Conservation (phyloP, 2,329 filamentous ascomycete species). For the Cephalotrichum gorgonifer region DNA sequence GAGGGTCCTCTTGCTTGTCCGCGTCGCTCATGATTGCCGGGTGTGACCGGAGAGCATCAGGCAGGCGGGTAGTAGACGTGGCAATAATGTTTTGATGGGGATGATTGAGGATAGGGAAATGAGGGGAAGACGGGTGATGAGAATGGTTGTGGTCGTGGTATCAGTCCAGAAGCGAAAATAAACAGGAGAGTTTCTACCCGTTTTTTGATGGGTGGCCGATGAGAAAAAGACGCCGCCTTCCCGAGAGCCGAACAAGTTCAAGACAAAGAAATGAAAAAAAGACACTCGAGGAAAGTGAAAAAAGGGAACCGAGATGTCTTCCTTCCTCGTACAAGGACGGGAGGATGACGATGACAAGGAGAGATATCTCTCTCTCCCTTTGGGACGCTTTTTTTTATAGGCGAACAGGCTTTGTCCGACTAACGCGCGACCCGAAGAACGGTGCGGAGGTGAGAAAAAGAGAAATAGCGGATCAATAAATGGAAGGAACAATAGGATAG, state of each 20-base stretch:
- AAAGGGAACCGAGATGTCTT: not conserved
- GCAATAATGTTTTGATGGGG: too few relatives aligned
- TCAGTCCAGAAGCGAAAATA: not conserved
- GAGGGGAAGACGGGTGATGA: not conserved
- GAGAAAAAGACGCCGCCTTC: too few relatives aligned
- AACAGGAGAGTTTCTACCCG: not conserved
- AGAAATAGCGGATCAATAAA: not conserved
- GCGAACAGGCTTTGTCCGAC: not conserved
- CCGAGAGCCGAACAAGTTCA: not conserved
- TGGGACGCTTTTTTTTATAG: conserved; percentile 5
- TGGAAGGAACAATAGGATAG: not conserved
- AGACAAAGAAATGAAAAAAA: not conserved
- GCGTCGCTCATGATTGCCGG: conserved; percentile 25
- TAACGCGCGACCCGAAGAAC: not conserved
- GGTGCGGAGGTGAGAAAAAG: not conserved
- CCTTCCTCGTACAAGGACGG: not conserved
- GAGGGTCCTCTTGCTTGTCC: conserved; percentile 20
- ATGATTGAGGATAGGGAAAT: not conserved
- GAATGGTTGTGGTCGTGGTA: too few relatives aligned
- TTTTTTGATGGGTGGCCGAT: too few relatives aligned
- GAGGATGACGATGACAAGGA: not conserved
- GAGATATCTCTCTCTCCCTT: not conserved
- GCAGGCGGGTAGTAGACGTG: too few relatives aligned
- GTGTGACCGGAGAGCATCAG: conserved; percentile 18
- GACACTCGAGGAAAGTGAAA: not conserved